Base-by-base conservation (phyloP, 2,329 filamentous ascomycete genomes). In the Colletotrichum sp. region DNA sequence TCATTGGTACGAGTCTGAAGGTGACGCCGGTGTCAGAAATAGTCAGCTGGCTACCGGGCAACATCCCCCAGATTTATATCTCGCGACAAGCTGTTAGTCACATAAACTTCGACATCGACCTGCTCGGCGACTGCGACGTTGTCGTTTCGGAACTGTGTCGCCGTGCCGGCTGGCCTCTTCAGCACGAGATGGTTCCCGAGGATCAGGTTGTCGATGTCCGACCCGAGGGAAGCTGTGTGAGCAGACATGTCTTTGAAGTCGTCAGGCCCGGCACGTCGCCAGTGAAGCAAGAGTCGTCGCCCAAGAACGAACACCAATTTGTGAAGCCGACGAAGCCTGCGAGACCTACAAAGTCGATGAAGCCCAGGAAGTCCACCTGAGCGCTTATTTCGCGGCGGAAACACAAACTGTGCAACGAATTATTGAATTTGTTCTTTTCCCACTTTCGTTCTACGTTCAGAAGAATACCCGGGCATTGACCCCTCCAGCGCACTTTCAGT, bases 1-100 rank as follows among this genome's bases (percentile, higher is more conserved):
- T 98, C 77, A 98, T 99, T 79, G 97, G 97, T 76, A 99, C 97
- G 1, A 97, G 94, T 34, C 91, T 99, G 81, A 98, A 98, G 83
- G 97, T 99, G 4, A 95, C 95, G 3, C 97, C 97, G 38, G 97
- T 99, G 4, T 96, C 94, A 38, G 96, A 98, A 83, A 95, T 99
- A 61, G 94, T 95, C 2, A 93, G 93, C 43, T 94, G 93, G 78
- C 83, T 98, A 57, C 94, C 95, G 2, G 85, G 91, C n/a, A 83
- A 94, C 73, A 91, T 98, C 51, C 96, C 96, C 8, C 95, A 98
- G 84, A 94, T 98, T 76, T 98, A 97, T 84, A 95, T 98, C 78
- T 96, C 93, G 21, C 91, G 94, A 77, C 93, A 94, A 85, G 93
- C 95, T 5, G 94, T 98, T 69, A 89, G 88, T 43, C 96, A 98